Evolutionary conservation across 176 grass and related monocot species (phyloP).

Genomic region (sorghum (Sorghum bicolor)): DNA sequence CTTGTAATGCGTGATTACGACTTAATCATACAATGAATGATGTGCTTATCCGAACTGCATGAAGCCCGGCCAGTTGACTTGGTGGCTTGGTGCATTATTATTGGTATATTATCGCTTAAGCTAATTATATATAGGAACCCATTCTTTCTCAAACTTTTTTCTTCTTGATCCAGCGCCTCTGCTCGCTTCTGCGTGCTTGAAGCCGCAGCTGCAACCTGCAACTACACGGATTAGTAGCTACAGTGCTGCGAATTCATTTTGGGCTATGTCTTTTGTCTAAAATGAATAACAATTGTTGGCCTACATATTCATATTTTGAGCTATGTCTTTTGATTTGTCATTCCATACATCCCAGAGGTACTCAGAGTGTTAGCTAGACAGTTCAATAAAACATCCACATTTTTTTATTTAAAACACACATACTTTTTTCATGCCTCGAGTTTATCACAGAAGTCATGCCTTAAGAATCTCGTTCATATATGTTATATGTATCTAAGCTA

Average conservation of each 20-base stretch:
- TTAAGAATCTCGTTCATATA: background rate
- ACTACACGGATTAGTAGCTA: too few species aligned
- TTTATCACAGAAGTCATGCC: background rate
- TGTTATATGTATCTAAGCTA: background rate
- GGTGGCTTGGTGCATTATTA: background rate
- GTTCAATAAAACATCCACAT: background rate
- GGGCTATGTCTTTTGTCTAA: background rate
- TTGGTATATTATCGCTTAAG: background rate
- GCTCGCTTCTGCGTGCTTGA: too few species aligned
- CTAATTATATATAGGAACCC: background rate
- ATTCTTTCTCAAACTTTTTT: background rate
- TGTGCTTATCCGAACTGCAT: slow-evolving; percentile 21
- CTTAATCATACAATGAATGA: background rate
- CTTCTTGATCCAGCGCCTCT: background rate
- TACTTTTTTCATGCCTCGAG: background rate
- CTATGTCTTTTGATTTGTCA: too few species aligned
- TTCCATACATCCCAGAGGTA: background rate
- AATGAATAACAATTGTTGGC: background rate
- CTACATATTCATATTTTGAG: background rate
- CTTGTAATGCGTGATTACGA: slow-evolving; percentile 35
- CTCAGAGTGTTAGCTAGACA: background rate
- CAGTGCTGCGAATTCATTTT: too few species aligned
- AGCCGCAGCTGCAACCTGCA: too few species aligned
- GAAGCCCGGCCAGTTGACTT: background rate
- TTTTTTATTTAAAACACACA: background rate